Percentiles rank a stretch among this genome's conserved stretches.
Evolutionary conservation across 208 protist genomes (phyloP).

Genomic region (Acanthamoeba sp.): DNA sequence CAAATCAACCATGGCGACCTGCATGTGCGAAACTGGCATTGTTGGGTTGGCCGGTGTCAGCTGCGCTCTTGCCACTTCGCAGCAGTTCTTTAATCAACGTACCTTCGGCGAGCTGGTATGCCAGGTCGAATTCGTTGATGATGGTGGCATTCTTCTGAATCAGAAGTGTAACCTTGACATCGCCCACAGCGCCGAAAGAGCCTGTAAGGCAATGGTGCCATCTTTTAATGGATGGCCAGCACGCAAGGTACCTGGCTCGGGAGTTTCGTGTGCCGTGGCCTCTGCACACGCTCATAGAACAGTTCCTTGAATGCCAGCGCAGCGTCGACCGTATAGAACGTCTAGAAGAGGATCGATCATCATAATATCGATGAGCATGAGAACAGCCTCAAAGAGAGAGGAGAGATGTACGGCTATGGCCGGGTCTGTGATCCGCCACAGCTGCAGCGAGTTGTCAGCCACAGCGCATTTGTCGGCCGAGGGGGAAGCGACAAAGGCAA

Average conservation of each 20-base stretch:
- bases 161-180: not conserved
- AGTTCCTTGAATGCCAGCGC: not conserved
- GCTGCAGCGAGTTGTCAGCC: not conserved
- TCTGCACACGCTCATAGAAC: not conserved
- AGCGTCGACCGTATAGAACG: not conserved
- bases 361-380: no score
- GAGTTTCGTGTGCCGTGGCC: not conserved
- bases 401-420: not conserved
- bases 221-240: not conserved
- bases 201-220: not conserved
- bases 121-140: not conserved
- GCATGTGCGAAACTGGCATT: not conserved
- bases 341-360: not conserved
- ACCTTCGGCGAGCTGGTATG: constrained; percentile 10
- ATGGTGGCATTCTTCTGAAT: not conserved
- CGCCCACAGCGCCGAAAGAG: no score
- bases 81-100: not conserved
- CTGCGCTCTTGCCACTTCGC: not conserved
- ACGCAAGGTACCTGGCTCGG: not conserved
- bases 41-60: not conserved
- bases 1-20: not conserved
- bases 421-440: not conserved
- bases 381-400: not conserved
- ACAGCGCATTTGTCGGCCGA: not conserved
- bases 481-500: not conserved